Evolutionary conservation across 345 rosid genomes (phyloP).

Genomic region (Dipteronia sinensis): DNA sequence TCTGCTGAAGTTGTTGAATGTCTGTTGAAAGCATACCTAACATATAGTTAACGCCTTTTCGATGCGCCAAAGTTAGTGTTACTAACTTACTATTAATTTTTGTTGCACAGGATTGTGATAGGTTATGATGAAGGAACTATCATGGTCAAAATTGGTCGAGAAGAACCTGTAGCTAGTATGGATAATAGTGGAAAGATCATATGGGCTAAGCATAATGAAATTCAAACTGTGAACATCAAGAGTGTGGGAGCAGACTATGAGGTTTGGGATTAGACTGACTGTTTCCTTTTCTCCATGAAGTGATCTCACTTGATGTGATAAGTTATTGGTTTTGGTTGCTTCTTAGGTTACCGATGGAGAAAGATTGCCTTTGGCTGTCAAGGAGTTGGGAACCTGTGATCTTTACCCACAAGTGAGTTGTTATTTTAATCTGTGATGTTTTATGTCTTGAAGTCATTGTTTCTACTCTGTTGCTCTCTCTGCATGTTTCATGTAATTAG

Average conservation of each 20-base stretch:
- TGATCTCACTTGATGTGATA: conserved; percentile 23
- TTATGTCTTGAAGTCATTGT: background rate
- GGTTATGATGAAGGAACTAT: conserved; percentile 99
- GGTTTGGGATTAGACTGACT: conserved; percentile 42
- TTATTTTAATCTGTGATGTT: conserved; percentile 21
- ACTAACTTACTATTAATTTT: background rate
- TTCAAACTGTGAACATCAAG: conserved; percentile 98
- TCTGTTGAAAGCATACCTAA: conserved; percentile 6
- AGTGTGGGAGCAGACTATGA: conserved; percentile 95
- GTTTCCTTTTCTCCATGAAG: conserved; percentile 16
- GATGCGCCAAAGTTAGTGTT: conserved; percentile 2
- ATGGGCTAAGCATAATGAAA: conserved; percentile 99
- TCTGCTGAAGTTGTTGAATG: conserved; percentile 7
- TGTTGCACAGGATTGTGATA: conserved; percentile 72
- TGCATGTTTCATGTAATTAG: background rate
- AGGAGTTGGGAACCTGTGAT: conserved; percentile 99
- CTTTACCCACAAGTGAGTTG: conserved; percentile 96
- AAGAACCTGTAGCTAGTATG: conserved; percentile 99
- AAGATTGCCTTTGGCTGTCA: conserved; percentile 94
- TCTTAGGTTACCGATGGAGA: conserved; percentile 95
- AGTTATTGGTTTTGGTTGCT: conserved; percentile 21
- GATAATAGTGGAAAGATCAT: conserved; percentile 97
- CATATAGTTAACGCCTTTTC: background rate
- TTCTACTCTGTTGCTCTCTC: background rate
- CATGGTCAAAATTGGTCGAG: conserved; percentile 98